Evolutionary conservation across 2,329 filamentous ascomycete genomes (phyloP).

Genomic region (Fusarium torulosum): DNA sequence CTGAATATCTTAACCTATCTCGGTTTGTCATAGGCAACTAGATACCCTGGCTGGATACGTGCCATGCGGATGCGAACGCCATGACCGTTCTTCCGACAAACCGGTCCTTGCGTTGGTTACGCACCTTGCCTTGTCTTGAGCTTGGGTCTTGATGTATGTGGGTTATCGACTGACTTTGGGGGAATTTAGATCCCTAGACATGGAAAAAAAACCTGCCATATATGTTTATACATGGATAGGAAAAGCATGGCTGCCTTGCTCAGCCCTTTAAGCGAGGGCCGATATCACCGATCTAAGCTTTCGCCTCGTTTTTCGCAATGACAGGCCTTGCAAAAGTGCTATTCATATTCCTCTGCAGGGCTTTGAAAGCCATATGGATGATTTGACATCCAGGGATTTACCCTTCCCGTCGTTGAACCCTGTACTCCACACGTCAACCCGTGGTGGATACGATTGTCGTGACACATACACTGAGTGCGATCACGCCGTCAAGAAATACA

Average conservation of each 20-base stretch:
- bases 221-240: background rate
- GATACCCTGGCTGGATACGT: constrained; percentile 4
- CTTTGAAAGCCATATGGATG: background rate
- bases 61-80: constrained; percentile 9
- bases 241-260: background rate
- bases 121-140: no score
- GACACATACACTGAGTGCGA: background rate
- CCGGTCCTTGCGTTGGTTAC: constrained; percentile 13
- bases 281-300: constrained; percentile 1
- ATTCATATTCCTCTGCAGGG: background rate
- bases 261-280: constrained; percentile 1
- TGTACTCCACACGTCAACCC: constrained; percentile 5
- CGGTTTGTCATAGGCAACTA: background rate
- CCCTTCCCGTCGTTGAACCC: constrained; percentile 13
- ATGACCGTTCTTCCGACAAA: constrained; percentile 17
- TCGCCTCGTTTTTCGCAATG: constrained; percentile 16
- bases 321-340: background rate
- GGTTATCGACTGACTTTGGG: constrained; percentile 38
- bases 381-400: constrained; percentile 3
- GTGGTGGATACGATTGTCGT: background rate
- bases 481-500: background rate
- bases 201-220: constrained; percentile 6
- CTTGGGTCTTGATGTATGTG: constrained; percentile 26
- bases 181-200: background rate
- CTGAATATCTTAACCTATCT: background rate